A percentile compares a stretch with the other conserved stretches of the same genome.
Conservation (phyloP, 306 rosid genomes). For the Elaeagnus macrophylla region DNA sequence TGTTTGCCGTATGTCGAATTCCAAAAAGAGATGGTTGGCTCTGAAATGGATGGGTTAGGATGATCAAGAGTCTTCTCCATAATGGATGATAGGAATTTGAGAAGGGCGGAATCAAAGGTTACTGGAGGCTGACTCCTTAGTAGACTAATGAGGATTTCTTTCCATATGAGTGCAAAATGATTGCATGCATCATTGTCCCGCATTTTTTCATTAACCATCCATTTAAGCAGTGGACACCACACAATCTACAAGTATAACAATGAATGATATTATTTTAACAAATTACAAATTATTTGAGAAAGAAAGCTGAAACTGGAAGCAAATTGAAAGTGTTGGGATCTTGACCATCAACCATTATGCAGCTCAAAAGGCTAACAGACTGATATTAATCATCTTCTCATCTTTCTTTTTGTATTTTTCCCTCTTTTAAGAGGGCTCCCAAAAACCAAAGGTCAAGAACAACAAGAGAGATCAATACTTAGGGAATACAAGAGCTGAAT, state of each 20-base stretch:
- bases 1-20: slow-evolving; percentile 61
- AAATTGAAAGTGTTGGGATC: too few relatives aligned
- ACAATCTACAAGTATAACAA: slow-evolving; percentile 33
- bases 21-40: slow-evolving; percentile 61
- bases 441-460: too few relatives aligned
- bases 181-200: slow-evolving; percentile 32
- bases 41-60: slow-evolving; percentile 55
- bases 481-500: too few relatives aligned
- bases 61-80: slow-evolving; percentile 70
- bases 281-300: neutral
- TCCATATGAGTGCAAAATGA: slow-evolving; percentile 52
- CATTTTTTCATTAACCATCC: slow-evolving; percentile 44
- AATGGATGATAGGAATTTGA: slow-evolving; percentile 48
- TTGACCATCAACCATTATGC: too few relatives aligned
- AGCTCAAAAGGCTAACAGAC: too few relatives aligned
- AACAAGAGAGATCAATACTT: too few relatives aligned
- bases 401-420: too few relatives aligned
- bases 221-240: slow-evolving; percentile 54
- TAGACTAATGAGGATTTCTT: slow-evolving; percentile 43
- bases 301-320: too few relatives aligned
- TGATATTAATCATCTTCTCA: too few relatives aligned
- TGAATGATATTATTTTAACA: neutral
- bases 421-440: too few relatives aligned
- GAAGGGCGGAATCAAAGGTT: slow-evolving; percentile 52
- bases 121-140: slow-evolving; percentile 49